phyloP scores from a whole-genome alignment of 1,139 yeast species.

The Saccharomycopsis hybrid region DNA sequence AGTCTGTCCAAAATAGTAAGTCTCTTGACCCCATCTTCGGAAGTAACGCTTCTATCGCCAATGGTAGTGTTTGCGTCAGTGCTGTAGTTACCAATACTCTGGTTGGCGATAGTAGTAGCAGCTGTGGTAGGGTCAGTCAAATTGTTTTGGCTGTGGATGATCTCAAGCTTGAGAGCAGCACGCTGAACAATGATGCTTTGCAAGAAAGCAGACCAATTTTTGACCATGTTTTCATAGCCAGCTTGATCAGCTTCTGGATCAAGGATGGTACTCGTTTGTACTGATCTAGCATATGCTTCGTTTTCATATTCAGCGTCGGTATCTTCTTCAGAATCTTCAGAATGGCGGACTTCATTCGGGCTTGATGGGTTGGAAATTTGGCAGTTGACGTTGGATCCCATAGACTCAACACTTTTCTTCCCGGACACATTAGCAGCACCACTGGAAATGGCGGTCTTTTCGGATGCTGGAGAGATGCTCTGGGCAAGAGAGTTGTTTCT shows the following conservation, averaged over 20 bases:
- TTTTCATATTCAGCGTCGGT: background rate
- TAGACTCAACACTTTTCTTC: conserved; percentile 3
- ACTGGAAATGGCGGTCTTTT: too few species aligned
- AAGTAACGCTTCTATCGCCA: conserved; percentile 1
- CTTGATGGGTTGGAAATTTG: background rate
- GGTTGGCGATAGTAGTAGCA: conserved; percentile 1
- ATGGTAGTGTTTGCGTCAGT: conserved; percentile 1
- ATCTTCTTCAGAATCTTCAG: too few species aligned
- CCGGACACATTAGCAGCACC: background rate
- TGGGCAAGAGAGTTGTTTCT: too few species aligned
- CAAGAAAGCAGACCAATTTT: conserved; percentile 31
- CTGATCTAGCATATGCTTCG: too few species aligned
- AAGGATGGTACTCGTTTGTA: too few species aligned
- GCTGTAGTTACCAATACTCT: conserved; percentile 5
- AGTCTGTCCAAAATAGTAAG: background rate
- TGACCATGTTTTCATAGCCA: conserved; percentile 25
- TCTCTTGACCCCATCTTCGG: background rate
- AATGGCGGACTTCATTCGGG: background rate
- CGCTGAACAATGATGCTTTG: conserved; percentile 22
- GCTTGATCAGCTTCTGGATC: background rate
- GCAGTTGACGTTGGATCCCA: conserved; percentile 8
- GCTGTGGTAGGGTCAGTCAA: too few species aligned
- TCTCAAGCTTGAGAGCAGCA: conserved; percentile 29
- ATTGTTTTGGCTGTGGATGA: conserved; percentile 26
- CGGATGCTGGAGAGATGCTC: too few species aligned